phyloP scores from a whole-genome alignment of 768 basidiomycete species.

The Kwoniella sp. region DNA sequence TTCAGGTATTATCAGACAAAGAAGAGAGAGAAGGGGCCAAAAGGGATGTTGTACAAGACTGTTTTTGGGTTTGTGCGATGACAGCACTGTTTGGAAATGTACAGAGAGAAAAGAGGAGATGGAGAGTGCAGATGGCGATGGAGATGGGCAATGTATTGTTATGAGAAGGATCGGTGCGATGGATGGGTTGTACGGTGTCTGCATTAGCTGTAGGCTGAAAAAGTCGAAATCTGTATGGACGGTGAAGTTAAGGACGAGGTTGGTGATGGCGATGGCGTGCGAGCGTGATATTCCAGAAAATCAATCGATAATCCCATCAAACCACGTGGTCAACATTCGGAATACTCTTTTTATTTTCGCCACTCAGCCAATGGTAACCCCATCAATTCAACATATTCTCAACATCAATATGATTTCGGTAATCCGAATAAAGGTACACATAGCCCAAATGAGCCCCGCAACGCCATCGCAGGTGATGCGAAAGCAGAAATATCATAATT shows the following conservation, averaged over 20 bases:
- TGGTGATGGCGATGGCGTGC: conserved; percentile 23
- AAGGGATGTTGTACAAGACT: not conserved
- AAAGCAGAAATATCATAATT: not conserved
- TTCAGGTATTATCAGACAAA: not conserved
- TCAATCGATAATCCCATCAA: conserved; percentile 1
- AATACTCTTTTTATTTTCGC: conserved; percentile 12
- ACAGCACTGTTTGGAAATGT: not conserved
- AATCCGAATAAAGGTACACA: not conserved
- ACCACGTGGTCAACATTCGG: conserved; percentile 16
- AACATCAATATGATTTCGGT: not conserved
- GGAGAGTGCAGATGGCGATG: not conserved
- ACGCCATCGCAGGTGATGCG: not conserved
- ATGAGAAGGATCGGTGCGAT: not conserved
- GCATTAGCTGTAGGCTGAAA: not conserved
- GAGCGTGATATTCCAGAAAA: conserved; percentile 10
- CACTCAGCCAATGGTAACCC: not conserved
- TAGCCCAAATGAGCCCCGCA: not conserved
- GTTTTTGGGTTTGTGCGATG: not conserved
- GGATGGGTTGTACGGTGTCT: not conserved
- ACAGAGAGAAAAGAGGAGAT: not conserved
- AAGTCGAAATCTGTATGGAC: conserved; percentile 21
- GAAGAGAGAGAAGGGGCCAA: not conserved
- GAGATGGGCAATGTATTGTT: not conserved
- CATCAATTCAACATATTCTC: not conserved
- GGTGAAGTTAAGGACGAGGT: not conserved